Evolutionary conservation across 768 basidiomycete species (phyloP).

Genomic region (Rossbeevera mucosa): DNA sequence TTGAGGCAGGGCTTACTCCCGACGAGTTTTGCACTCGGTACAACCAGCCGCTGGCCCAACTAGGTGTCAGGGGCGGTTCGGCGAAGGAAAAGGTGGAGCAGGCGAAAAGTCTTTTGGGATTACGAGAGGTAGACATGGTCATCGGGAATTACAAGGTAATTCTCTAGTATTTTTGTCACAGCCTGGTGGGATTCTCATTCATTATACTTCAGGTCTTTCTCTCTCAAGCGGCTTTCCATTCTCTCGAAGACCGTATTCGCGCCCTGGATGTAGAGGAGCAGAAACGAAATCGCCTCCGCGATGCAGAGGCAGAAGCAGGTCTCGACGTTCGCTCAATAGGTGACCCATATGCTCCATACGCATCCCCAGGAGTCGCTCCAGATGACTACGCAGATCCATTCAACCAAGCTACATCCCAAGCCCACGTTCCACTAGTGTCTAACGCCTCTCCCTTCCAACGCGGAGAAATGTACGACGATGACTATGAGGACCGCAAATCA

Average conservation of each 20-base stretch:
- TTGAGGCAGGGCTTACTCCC: slow-evolving; percentile 81
- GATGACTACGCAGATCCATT: slow-evolving; percentile 51
- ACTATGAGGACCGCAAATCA: slow-evolving; percentile 73
- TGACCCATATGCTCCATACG: slow-evolving; percentile 80
- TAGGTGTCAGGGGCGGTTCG: slow-evolving; percentile 57
- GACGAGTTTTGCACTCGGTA: slow-evolving; percentile 87
- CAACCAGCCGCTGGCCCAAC: slow-evolving; percentile 52
- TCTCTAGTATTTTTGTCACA: background rate
- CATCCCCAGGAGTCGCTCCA: slow-evolving; percentile 44
- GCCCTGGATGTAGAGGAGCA: slow-evolving; percentile 81
- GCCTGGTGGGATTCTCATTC: slow-evolving; percentile 2
- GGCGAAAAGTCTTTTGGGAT: slow-evolving; percentile 48
- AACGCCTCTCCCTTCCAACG: slow-evolving; percentile 82
- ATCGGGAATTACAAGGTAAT: slow-evolving; percentile 79
- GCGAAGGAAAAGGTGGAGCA: slow-evolving; percentile 58
- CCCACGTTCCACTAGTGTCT: slow-evolving; percentile 77
- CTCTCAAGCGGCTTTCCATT: slow-evolving; percentile 79
- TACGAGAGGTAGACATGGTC: slow-evolving; percentile 70
- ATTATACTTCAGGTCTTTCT: slow-evolving; percentile 70
- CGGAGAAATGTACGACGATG: slow-evolving; percentile 69
- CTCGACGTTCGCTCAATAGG: slow-evolving; percentile 49
- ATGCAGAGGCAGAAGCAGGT: slow-evolving; percentile 70
- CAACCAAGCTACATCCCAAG: slow-evolving; percentile 48
- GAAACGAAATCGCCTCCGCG: slow-evolving; percentile 72
- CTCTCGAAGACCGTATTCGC: slow-evolving; percentile 83